Evolutionary conservation across 495 filamentous ascomycete genomes (phyloP), one percentile per base, ranked within the genome.

Genomic region (Lepraria neglecta): DNA sequence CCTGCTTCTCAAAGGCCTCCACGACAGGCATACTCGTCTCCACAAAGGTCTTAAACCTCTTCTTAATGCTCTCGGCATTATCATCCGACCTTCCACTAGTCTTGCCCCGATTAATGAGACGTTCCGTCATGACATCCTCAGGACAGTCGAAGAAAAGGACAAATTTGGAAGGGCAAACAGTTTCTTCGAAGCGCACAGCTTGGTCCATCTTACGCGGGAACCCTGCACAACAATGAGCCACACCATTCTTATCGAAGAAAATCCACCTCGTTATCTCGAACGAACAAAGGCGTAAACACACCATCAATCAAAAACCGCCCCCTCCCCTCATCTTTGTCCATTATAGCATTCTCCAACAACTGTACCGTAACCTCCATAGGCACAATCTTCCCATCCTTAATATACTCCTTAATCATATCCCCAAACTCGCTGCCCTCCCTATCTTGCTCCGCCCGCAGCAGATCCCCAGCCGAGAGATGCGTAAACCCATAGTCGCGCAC

Each of bases 361-460:
- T 87, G 85, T 43, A 98, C 87, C n/a, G 94, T 98, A 24, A 98
- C 91, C 70, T 97, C 92, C 92, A 96, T 96, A 11, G 94, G 94
- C 64, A 98, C 94, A 73, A 98, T 98, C 66, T 83, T 86, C 63
- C 94, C 94, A 70, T 98, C 86, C 43, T 83, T 84, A 79, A 98
- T 98, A 78, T 91, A 90, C 51, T 84, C 77, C 61, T 85, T 85
- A 81, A 98, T 98, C 73, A 97, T 79, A 38, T 86, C 80, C 69
- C 94, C 94, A 74, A 95, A 96, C 71, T 96, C 80, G 65, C 82
- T 87, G 45, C 89, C 91, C 6, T 82, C 78, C 12, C 94, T 87
- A 66, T 90, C 78, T 76, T 98, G 94, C 75, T 98, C 94, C 51
- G 88, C 91, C 50, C 94, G 90, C 40, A 98, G 84, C 21, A 98